Conservation (phyloP, 164 flowering plant genomes). For the Umbilicus rupestris region DNA sequence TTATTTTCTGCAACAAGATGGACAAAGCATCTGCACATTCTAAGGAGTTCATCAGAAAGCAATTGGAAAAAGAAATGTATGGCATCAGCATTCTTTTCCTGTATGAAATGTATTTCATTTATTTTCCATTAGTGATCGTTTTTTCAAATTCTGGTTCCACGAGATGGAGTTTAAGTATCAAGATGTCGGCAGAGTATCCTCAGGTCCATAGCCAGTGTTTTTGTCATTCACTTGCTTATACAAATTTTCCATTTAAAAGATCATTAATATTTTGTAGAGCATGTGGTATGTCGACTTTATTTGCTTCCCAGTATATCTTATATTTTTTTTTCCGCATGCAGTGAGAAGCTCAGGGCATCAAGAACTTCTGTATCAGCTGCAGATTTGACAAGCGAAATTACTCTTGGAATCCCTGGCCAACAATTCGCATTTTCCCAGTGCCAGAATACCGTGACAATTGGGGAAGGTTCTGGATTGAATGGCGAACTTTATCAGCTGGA, state of each 20-base stretch:
- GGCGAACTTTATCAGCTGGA: constrained; percentile 71
- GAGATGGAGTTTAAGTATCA: no score
- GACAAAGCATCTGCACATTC: constrained; percentile 89
- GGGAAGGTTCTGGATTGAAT: constrained; percentile 73
- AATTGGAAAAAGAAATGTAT: constrained; percentile 92
- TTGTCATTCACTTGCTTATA: background rate
- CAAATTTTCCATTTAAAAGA: background rate
- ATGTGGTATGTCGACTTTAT: no score
- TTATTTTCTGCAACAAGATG: constrained; percentile 82
- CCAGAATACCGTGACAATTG: constrained; percentile 59
- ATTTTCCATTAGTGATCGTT: background rate
- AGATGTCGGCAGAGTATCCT: no score
- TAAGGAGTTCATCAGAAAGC: constrained; percentile 82
- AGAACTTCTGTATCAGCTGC: constrained; percentile 73
- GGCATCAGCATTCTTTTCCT: constrained; percentile 7
- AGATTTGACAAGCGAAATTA: constrained; percentile 56
- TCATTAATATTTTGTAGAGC: background rate
- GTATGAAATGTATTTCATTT: background rate
- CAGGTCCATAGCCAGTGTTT: background rate
- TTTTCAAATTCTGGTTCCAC: no score
- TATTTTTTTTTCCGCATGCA: constrained; percentile 17
- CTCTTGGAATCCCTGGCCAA: constrained; percentile 73
- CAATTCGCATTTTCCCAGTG: constrained; percentile 77
- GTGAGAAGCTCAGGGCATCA: constrained; percentile 78
- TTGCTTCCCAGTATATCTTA: background rate